These are phyloP conservation scores for Omphalotus guepiniiformis DNA, from an alignment of 768 basidiomycete genomes.

Conservation along the genomic window DNA sequence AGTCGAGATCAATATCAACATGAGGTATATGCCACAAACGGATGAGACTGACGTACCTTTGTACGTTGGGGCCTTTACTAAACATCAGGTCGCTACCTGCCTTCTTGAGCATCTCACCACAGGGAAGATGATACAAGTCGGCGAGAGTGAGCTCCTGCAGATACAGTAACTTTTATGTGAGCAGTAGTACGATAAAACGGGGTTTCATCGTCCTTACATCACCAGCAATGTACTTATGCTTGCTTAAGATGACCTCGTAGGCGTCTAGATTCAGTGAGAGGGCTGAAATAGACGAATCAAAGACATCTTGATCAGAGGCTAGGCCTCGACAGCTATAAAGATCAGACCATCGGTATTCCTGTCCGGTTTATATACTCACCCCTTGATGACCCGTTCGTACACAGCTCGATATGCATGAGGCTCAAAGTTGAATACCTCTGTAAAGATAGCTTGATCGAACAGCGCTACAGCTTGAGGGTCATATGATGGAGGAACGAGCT, in stretches of 20 bases:
- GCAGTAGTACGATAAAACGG: neutral
- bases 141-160: constrained; percentile 38
- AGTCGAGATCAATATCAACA: neutral
- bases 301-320: constrained; percentile 23
- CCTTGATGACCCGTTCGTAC: constrained; percentile 38
- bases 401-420: constrained; percentile 31
- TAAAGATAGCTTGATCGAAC: constrained; percentile 28
- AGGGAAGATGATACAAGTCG: constrained; percentile 45
- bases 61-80: constrained; percentile 2
- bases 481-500: neutral
- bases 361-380: neutral
- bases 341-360: neutral
- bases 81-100: constrained; percentile 16
- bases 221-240: constrained; percentile 36
- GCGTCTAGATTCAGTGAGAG: constrained; percentile 29
- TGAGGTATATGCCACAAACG: neutral
- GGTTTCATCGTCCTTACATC: constrained; percentile 17
- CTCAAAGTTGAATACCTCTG: constrained; percentile 41
- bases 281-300: constrained; percentile 11
- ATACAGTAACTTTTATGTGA: neutral
- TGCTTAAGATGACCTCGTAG: constrained; percentile 38
- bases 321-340: constrained; percentile 7
- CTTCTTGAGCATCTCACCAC: constrained; percentile 24
- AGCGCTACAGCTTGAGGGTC: constrained; percentile 23
- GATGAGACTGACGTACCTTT: neutral